A percentile compares a stretch with the other conserved stretches of the same genome.
These are phyloP conservation scores for Penicillium expansum DNA, from an alignment of 2,329 filamentous ascomycete species.

Conservation along the genomic window DNA sequence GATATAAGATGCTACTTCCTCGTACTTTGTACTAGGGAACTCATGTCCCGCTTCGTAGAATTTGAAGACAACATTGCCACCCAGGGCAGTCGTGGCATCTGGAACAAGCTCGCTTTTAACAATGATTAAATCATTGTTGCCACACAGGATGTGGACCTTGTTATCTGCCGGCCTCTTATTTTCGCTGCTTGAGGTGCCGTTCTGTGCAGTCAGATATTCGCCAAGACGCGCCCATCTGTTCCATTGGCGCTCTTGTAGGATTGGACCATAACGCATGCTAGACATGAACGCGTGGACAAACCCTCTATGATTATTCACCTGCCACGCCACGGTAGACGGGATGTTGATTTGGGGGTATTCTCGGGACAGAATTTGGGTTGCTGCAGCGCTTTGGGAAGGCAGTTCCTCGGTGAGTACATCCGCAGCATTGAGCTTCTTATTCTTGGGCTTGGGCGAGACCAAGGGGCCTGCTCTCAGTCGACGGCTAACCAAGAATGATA, in stretches of 20 bases:
- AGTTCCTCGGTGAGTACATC: conserved; percentile 45
- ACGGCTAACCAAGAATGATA: conserved; percentile 51
- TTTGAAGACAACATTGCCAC: conserved; percentile 57
- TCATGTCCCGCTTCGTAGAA: conserved; percentile 67
- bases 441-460: conserved; percentile 31
- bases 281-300: conserved; percentile 70
- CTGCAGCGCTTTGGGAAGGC: conserved; percentile 31
- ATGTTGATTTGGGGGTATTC: conserved; percentile 56
- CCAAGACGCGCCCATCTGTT: conserved; percentile 61
- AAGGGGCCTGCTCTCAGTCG: conserved; percentile 49
- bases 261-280: conserved; percentile 66
- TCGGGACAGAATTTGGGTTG: conserved; percentile 52
- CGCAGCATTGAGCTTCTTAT: conserved; percentile 38
- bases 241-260: conserved; percentile 58
- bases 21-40: conserved; percentile 61
- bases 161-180: conserved; percentile 36
- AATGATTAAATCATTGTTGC: conserved; percentile 65
- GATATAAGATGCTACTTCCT: conserved; percentile 57
- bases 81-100: conserved; percentile 59
- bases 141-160: conserved; percentile 65
- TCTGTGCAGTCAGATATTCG: conserved; percentile 47
- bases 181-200: conserved; percentile 25
- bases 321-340: conserved; percentile 65
- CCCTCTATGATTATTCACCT: conserved; percentile 63
- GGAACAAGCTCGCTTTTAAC: conserved; percentile 61